Percentiles rank a stretch among this genome's conserved stretches.
Evolutionary conservation across 176 grass and related monocot species (phyloP).

Genomic region (Lolium perenne): DNA sequence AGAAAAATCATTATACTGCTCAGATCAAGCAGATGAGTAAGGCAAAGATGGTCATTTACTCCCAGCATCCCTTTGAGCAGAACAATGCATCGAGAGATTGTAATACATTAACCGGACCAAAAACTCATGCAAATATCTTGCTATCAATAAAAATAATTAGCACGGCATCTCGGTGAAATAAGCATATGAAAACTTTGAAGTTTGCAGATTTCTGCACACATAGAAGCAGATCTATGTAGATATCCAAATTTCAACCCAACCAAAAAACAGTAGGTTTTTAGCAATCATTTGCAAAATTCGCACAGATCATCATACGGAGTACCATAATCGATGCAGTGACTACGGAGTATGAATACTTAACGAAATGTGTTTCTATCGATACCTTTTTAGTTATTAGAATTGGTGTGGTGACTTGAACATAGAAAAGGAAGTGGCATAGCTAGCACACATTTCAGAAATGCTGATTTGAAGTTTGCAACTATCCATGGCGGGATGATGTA

Average conservation of each 20-base stretch:
- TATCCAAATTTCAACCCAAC: background rate
- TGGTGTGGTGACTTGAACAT: background rate
- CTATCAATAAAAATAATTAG: slow-evolving; percentile 15
- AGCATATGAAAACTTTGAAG: background rate
- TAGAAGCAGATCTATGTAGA: background rate
- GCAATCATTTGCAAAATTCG: background rate
- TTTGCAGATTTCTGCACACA: background rate
- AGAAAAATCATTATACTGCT: slow-evolving; percentile 24
- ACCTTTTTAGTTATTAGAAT: slow-evolving; percentile 18
- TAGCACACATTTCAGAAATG: slow-evolving; percentile 31
- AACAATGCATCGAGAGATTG: slow-evolving; percentile 33
- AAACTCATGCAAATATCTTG: background rate
- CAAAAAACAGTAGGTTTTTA: background rate
- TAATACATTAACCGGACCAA: slow-evolving; percentile 14
- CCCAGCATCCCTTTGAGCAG: slow-evolving; percentile 24
- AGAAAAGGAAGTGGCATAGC: slow-evolving; percentile 42
- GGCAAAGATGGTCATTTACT: slow-evolving; percentile 37
- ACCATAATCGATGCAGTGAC: slow-evolving; percentile 3
- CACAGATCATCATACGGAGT: background rate
- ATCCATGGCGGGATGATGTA: slow-evolving; percentile 37
- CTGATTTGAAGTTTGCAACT: slow-evolving; percentile 35
- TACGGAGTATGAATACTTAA: slow-evolving; percentile 34
- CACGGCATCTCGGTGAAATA: background rate
- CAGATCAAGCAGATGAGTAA: slow-evolving; percentile 37
- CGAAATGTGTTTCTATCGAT: slow-evolving; percentile 40